Conservation (phyloP, 1,284 basidiomycete genomes). For the Ganoderma lingzhi region DNA sequence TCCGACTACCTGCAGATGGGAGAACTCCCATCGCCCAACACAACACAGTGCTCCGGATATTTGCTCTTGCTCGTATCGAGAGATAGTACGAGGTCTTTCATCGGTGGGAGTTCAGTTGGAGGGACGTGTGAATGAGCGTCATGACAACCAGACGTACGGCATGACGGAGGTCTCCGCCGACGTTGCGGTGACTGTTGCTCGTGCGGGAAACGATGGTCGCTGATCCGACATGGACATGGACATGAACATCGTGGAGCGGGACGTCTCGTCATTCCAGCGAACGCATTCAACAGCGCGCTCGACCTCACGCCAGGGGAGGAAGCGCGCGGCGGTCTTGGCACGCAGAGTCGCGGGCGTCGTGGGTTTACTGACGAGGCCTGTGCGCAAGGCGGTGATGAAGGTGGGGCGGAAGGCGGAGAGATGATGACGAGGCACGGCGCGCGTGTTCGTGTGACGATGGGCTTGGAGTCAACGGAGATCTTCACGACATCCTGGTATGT, state of each 20-base stretch:
- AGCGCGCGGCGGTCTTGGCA: slow-evolving; percentile 71
- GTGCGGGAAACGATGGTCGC: background rate
- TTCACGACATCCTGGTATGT: too few species aligned
- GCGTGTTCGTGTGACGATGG: slow-evolving; percentile 6
- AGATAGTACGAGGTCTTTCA: too few species aligned
- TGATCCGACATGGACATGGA: background rate
- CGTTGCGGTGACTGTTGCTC: background rate
- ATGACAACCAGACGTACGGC: too few species aligned
- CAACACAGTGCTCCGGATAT: too few species aligned
- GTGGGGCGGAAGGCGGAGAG: slow-evolving; percentile 63
- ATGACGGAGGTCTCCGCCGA: too few species aligned
- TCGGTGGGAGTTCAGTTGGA: too few species aligned
- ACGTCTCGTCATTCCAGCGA: slow-evolving; percentile 24
- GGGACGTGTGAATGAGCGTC: too few species aligned
- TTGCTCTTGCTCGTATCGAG: too few species aligned
- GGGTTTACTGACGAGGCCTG: slow-evolving; percentile 66
- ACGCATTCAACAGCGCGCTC: slow-evolving; percentile 54
- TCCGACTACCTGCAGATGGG: too few species aligned
- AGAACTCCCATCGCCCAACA: too few species aligned
- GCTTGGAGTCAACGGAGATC: slow-evolving; percentile 9
- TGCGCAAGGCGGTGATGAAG: slow-evolving; percentile 58
- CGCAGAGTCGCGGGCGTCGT: slow-evolving; percentile 63
- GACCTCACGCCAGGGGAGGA: slow-evolving; percentile 74
- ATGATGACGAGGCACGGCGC: slow-evolving; percentile 32
- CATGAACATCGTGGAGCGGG: background rate